Conservation (phyloP, 257 asterid genomes). For the Solanum habrochaites region DNA sequence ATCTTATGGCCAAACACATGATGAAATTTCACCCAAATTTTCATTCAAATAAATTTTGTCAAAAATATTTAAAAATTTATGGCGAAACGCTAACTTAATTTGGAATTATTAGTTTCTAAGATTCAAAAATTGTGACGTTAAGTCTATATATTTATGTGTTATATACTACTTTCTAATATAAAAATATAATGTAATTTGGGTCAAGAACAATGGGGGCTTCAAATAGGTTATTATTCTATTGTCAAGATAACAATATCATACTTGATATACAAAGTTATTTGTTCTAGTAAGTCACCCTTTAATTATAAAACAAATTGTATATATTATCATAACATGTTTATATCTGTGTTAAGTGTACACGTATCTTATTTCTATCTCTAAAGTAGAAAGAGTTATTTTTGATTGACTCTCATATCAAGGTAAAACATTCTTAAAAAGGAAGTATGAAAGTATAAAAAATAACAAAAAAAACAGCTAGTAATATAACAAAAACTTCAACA, state of each 20-base stretch:
- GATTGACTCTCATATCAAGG: not conserved
- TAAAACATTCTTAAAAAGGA: not conserved
- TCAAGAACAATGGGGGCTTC: not conserved
- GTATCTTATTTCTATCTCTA: not conserved
- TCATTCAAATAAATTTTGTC: rapidly evolving
- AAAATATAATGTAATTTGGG: not conserved
- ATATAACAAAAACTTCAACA: not conserved
- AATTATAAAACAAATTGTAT: not conserved
- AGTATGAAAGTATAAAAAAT: not conserved
- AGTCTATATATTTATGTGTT: not conserved
- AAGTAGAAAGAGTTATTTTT: not conserved
- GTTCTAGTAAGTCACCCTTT: not conserved
- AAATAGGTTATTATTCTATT: not conserved
- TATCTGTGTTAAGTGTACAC: not conserved
- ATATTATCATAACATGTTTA: not conserved
- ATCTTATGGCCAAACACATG: no score
- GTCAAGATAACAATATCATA: rapidly evolving
- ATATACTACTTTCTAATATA: not conserved
- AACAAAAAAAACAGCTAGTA: not conserved
- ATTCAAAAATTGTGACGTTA: not conserved
- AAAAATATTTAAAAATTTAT: no score
- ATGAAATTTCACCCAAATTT: no score
- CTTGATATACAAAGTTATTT: not conserved
- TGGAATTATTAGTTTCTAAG: not conserved
- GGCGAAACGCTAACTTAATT: no score